Percentiles rank a stretch among this genome's conserved stretches.
Conservation (phyloP, 1,139 yeast species). For the Yamadazyma oceani region DNA sequence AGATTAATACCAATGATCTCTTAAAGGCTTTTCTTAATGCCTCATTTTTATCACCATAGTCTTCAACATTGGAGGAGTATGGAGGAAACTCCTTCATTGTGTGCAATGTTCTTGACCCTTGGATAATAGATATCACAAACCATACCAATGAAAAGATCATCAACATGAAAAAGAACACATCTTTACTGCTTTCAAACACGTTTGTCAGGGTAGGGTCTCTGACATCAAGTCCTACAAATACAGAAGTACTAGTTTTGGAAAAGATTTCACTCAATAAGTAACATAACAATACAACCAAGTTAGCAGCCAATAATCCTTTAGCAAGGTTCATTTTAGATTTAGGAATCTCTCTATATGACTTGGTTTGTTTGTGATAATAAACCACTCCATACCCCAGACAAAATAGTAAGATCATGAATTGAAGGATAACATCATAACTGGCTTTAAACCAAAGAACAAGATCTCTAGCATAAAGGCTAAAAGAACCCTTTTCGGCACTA, state of each 20-base stretch:
- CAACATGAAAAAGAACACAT: slow-evolving; percentile 2
- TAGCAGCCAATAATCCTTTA: slow-evolving; percentile 15
- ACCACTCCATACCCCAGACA: slow-evolving; percentile 44
- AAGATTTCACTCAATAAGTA: background rate
- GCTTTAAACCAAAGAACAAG: slow-evolving; percentile 1
- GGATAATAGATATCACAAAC: slow-evolving; percentile 19
- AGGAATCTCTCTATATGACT: slow-evolving; percentile 30
- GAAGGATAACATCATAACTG: slow-evolving; percentile 9
- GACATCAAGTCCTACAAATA: slow-evolving; percentile 2
- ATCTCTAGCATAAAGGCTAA: slow-evolving; percentile 2
- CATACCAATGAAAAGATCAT: slow-evolving; percentile 15
- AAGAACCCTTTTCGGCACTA: slow-evolving; percentile 9
- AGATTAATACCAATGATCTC: slow-evolving; percentile 28
- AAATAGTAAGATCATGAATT: slow-evolving; percentile 26
- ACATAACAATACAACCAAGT: slow-evolving; percentile 8
- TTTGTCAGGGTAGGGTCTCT: background rate
- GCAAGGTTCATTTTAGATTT: slow-evolving; percentile 20
- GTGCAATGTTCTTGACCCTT: slow-evolving; percentile 31
- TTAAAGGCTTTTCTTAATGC: slow-evolving; percentile 27
- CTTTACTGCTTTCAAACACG: background rate
- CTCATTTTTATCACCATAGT: slow-evolving; percentile 22
- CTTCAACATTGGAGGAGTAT: slow-evolving; percentile 18
- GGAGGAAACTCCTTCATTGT: slow-evolving; percentile 34
- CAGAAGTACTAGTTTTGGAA: background rate
- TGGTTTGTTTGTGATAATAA: slow-evolving; percentile 29